Conservation (phyloP, 129 eudicot genomes). For the Scalesia atractyloides region DNA sequence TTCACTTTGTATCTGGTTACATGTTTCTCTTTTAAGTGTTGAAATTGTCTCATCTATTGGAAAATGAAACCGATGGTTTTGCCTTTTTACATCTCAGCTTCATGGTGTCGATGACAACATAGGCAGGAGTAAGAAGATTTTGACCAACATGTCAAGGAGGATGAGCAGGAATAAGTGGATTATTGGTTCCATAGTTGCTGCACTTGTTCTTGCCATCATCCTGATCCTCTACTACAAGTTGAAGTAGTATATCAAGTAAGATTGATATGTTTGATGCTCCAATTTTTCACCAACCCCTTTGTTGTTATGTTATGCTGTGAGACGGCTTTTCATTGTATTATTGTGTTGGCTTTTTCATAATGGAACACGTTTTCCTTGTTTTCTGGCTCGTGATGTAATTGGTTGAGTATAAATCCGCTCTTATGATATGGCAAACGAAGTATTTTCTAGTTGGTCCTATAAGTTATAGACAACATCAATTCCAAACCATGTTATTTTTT, state of each 20-base stretch:
- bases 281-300: not conserved
- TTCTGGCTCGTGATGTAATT: not conserved
- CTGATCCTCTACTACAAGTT: slow-evolving; percentile 58
- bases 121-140: slow-evolving; percentile 55
- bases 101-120: slow-evolving; percentile 62
- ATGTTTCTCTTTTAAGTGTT: too few species aligned
- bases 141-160: slow-evolving; percentile 58
- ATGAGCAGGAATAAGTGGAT: slow-evolving; percentile 67
- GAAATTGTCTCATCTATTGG: not conserved
- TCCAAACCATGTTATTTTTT: not conserved
- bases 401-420: not conserved
- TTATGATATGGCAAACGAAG: not conserved
- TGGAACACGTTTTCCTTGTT: not conserved
- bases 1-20: not conserved
- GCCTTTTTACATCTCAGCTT: slow-evolving; percentile 36
- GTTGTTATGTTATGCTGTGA: slow-evolving; percentile 14
- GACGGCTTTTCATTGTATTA: slow-evolving; percentile 22
- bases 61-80: slow-evolving; percentile 3
- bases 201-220: slow-evolving; percentile 51
- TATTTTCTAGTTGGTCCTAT: not conserved
- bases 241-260: slow-evolving; percentile 24
- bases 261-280: not conserved
- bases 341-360: not conserved
- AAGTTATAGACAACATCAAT: slow-evolving; percentile 3
- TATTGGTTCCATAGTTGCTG: slow-evolving; percentile 44